A percentile compares a stretch with the other conserved stretches of the same genome.
Evolutionary conservation across 2,329 filamentous ascomycete species (phyloP).

Genomic region (Thelonectria olida): DNA sequence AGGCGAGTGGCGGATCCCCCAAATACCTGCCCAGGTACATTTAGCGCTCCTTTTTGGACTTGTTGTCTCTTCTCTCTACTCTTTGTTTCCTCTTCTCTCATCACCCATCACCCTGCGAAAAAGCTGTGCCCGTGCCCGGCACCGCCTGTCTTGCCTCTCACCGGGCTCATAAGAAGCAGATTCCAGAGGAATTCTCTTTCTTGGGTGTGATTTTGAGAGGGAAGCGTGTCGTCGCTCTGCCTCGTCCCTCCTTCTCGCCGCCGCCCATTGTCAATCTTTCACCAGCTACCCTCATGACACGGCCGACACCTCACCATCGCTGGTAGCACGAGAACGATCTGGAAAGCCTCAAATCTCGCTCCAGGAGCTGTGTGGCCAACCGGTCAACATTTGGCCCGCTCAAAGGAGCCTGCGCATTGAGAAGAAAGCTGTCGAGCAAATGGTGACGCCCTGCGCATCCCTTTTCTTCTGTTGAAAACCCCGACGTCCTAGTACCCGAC

Average conservation of each 20-base stretch:
- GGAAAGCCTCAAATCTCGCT: background rate
- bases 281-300: background rate
- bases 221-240: conserved; percentile 4
- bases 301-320: background rate
- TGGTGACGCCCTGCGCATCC: conserved; percentile 33
- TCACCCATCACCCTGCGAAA: conserved; percentile 29
- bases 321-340: background rate
- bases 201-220: background rate
- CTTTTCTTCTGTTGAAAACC: conserved; percentile 38
- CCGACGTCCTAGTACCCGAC: conserved; percentile 22
- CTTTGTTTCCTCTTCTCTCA: conserved; percentile 39
- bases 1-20: conserved; percentile 3
- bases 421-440: conserved; percentile 21
- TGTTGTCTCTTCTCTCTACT: conserved; percentile 43
- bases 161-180: conserved; percentile 42
- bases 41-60: conserved; percentile 31
- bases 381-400: conserved; percentile 11
- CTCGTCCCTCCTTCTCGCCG: conserved; percentile 4
- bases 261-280: conserved; percentile 6
- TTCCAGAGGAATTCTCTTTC: conserved; percentile 31
- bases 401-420: conserved; percentile 27
- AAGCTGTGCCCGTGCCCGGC: conserved; percentile 37
- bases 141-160: conserved; percentile 41
- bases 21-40: conserved; percentile 1
- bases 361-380: conserved; percentile 12